Conservation (phyloP, 306 rosid species). For the Quillaja saponaria region DNA sequence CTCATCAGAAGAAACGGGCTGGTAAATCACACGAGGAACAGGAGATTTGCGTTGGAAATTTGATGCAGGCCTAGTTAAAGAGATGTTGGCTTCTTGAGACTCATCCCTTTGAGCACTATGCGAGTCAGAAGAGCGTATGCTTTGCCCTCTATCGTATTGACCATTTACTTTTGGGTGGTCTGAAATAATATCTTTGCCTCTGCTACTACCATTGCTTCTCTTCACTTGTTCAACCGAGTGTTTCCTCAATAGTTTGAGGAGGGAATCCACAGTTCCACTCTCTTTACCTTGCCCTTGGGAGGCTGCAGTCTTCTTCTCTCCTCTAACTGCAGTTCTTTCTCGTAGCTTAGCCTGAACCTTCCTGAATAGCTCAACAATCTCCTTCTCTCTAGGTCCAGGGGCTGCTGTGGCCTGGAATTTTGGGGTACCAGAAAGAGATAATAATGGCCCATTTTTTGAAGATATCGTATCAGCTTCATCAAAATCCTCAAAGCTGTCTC, state of each 20-base stretch:
- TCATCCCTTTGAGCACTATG: slow-evolving; percentile 48
- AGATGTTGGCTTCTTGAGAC: slow-evolving; percentile 44
- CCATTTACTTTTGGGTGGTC: slow-evolving; percentile 55
- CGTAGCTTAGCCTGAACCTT: slow-evolving; percentile 91
- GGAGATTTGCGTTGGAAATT: slow-evolving; percentile 85
- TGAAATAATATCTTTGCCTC: slow-evolving; percentile 40
- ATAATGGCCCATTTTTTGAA: slow-evolving; percentile 68
- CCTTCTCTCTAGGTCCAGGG: slow-evolving; percentile 94
- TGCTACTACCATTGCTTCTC: slow-evolving; percentile 47
- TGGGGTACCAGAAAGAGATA: slow-evolving; percentile 54
- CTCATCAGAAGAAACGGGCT: slow-evolving; percentile 49
- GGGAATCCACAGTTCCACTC: slow-evolving; percentile 79
- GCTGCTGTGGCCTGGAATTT: slow-evolving; percentile 71
- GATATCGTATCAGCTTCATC: slow-evolving; percentile 72
- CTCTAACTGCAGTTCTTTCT: slow-evolving; percentile 73
- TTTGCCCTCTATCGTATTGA: slow-evolving; percentile 42
- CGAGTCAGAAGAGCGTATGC: slow-evolving; percentile 43
- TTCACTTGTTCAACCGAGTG: slow-evolving; percentile 81
- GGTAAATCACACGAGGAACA: slow-evolving; percentile 64
- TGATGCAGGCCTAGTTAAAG: slow-evolving; percentile 68
- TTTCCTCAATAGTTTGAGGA: slow-evolving; percentile 76
- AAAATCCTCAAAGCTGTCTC: slow-evolving; percentile 61
- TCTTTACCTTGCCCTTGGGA: slow-evolving; percentile 60
- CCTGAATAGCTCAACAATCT: slow-evolving; percentile 89
- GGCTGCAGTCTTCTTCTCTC: slow-evolving; percentile 72